Evolutionary conservation across 139 green algal species (phyloP).

Genomic region (Chlamydomonas urium): DNA sequence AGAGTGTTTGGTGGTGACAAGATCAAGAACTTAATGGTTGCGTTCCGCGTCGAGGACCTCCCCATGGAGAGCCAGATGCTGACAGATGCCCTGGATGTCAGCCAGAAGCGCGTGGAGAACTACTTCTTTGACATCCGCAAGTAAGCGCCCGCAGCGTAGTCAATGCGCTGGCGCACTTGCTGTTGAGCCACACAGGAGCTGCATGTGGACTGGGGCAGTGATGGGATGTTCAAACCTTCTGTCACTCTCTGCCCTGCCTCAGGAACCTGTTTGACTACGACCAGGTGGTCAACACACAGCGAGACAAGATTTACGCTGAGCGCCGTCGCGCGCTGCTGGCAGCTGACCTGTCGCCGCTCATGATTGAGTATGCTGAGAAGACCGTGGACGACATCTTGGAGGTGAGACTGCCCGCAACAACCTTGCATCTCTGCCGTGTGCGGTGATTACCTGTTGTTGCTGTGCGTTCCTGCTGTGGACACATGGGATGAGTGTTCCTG

Average conservation of each 20-base stretch:
- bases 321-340: constrained; percentile 74
- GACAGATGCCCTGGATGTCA: constrained; percentile 85
- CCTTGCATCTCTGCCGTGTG: too few species aligned
- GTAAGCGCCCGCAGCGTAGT: constrained; percentile 18
- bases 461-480: background rate
- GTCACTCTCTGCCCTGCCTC: background rate
- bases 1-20: constrained; percentile 93
- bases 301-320: constrained; percentile 90
- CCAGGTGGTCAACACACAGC: constrained; percentile 81
- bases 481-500: background rate
- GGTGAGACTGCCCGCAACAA: too few species aligned
- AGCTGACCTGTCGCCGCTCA: constrained; percentile 57
- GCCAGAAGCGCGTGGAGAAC: constrained; percentile 93
- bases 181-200: too few species aligned
- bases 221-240: too few species aligned
- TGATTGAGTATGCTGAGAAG: constrained; percentile 91
- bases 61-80: constrained; percentile 97
- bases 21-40: constrained; percentile 91
- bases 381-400: constrained; percentile 98
- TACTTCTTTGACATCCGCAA: constrained; percentile 99
- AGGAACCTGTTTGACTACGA: constrained; percentile 20
- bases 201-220: too few species aligned
- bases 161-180: too few species aligned
- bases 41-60: constrained; percentile 65
- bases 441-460: too few species aligned